These are phyloP conservation scores for Colletotrichum salicis DNA, from an alignment of 2,329 filamentous ascomycete genomes.

Conservation along the genomic window DNA sequence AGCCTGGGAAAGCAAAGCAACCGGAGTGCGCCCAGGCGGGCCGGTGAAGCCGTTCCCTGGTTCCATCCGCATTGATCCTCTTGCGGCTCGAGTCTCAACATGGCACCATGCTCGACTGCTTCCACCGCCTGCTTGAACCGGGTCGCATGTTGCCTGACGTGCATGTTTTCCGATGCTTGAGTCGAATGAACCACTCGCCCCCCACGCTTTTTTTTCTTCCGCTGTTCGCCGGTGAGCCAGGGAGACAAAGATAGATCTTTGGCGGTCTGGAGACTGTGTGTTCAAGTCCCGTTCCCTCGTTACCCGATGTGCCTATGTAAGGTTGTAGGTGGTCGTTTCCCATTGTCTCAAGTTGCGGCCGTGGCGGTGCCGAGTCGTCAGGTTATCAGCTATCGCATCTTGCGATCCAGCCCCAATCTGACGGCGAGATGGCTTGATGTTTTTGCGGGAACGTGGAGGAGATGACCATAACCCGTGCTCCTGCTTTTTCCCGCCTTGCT, in stretches of 20 bases:
- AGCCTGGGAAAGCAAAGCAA: neutral
- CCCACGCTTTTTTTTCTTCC: slow-evolving; percentile 6
- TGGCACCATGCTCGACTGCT: slow-evolving; percentile 30
- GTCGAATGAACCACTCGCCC: neutral
- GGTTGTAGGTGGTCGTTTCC: neutral
- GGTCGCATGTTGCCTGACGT: slow-evolving; percentile 23
- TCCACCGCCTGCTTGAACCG: slow-evolving; percentile 29
- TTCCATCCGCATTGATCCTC: slow-evolving; percentile 27
- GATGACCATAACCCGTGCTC: too few relatives aligned
- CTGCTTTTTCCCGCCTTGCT: neutral
- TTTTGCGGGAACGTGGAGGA: slow-evolving; percentile 16
- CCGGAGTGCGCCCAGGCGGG: slow-evolving; percentile 12
- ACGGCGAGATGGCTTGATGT: slow-evolving; percentile 29
- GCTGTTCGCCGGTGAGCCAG: slow-evolving; percentile 27
- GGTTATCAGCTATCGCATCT: slow-evolving; percentile 30
- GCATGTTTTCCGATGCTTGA: neutral
- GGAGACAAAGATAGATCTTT: neutral
- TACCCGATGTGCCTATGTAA: neutral
- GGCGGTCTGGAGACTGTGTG: slow-evolving; percentile 1
- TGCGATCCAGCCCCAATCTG: slow-evolving; percentile 22
- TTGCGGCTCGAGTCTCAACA: slow-evolving; percentile 26
- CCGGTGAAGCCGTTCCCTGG: slow-evolving; percentile 27
- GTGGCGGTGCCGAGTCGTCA: slow-evolving; percentile 27
- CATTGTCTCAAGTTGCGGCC: slow-evolving; percentile 16
- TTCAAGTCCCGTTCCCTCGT: neutral